These are phyloP conservation scores for Nicotiana tomentosiformis DNA, from an alignment of 257 asterid genomes.

Conservation along the genomic window DNA sequence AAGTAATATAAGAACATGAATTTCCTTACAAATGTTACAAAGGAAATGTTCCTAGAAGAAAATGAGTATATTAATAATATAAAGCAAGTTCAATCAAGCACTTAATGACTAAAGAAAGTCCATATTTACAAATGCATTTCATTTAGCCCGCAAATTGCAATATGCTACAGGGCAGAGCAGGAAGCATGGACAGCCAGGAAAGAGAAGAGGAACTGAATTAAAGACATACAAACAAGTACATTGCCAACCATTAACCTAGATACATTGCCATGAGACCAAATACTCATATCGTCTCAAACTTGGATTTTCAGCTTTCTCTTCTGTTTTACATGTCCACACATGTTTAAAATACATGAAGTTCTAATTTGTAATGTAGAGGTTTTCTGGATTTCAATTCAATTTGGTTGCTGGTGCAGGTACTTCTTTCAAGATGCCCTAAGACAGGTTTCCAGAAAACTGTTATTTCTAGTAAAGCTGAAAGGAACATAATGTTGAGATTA, in stretches of 20 bases:
- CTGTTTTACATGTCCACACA: background rate
- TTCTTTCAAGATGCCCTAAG: background rate
- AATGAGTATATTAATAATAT: background rate
- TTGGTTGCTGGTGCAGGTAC: background rate
- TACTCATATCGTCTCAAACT: background rate
- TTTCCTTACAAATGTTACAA: no score
- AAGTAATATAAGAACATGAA: no score
- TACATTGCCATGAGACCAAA: no score
- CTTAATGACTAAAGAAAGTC: background rate
- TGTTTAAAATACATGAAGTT: no score
- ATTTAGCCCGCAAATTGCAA: background rate
- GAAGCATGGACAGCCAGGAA: no score
- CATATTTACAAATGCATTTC: no score
- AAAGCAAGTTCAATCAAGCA: background rate
- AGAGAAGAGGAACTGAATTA: no score
- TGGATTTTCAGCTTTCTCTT: background rate
- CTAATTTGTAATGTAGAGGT: background rate
- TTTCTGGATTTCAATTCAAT: background rate
- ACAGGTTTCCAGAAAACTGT: background rate
- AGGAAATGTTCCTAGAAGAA: constrained; percentile 4
- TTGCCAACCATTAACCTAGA: no score
- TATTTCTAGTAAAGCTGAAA: background rate
- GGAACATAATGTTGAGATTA: background rate
- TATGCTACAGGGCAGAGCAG: background rate
- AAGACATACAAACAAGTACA: no score